Evolutionary conservation across 331 rosid genomes (phyloP), one percentile per base, ranked within the genome.

Genomic region (Phaseolus coccineus): DNA sequence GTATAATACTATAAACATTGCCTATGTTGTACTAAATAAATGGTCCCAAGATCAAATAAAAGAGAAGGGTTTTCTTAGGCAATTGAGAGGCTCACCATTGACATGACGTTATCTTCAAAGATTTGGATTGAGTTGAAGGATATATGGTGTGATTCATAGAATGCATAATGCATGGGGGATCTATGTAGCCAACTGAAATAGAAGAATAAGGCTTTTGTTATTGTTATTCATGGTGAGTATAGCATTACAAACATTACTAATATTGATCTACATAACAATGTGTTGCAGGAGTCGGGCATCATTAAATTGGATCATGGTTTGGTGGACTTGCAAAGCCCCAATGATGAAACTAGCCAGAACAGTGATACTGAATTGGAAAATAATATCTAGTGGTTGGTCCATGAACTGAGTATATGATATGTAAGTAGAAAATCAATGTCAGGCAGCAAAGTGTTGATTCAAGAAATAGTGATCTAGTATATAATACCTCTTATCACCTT

Each of bases 231-330:
- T 28, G 33, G 33, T 30, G 66, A 31, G 19, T 48, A 27, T 80
- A 56, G 55, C 81, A 58, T 33, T 51, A 70, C 5, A 6, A 35
- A 4, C 39, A 35, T 35, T 35, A 4, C 5, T 35, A 35, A 4
- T 6, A 35, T 35, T 35, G 39, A 6, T 15, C 74, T 63, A 35
- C 79, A 61, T 27, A 58, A 68, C 39, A 73, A 28, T 69, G 75
- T 78, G 48, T 64, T 77, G 58, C 89, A 79, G 80, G 90, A 80
- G 73, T 82, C 85, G 58, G 51, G 79, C 51, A 69, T 46, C 2
- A 79, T 61, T 62, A 61, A 65, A 63, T 67, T 88, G 89, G 94
- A 94, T 82, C 84, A 91, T 40, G 97, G 76, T 62, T 84, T 91
- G 79, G 42, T 37, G 42, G 84, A 83, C 79, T 81, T 91, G 69